Evolutionary conservation across 2,329 filamentous ascomycete species (phyloP), one percentile per base, ranked within the genome.

Genomic region (Pseudogymnoascus sp.): DNA sequence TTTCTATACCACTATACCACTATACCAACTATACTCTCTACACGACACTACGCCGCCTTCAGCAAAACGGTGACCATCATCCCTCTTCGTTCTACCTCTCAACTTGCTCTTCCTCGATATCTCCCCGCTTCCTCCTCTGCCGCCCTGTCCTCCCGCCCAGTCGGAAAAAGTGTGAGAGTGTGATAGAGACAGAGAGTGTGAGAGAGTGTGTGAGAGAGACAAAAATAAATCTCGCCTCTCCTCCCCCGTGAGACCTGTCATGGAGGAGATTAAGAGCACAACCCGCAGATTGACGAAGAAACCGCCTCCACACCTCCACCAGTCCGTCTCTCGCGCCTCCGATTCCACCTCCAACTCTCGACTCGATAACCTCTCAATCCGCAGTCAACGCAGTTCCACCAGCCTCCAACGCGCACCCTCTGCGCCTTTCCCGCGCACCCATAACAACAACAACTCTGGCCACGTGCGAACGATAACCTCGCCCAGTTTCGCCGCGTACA

Each of bases 201-300:
- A 16, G 46, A 10, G 25, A 53, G 23, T 34, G 50, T 34, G 21
- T 18, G 50, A 34, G 50, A 56, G 50, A 56, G 28, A 56, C n/a
- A 34, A 21, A 34, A 34, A 14, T 50, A 36, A 56, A 7, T 34
- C 50, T 56, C 50, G 50, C 50, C 50, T 34, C 50, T 56, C 23
- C 28, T 56, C 50, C 50, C 50, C 42, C 40, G 44, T 64, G 65
- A 61, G 37, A 60, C 28, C 50, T 34, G 69, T 46, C 61, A 71
- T 72, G 70, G 70, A 73, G 62, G 69, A 71, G 62, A 66, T 69
- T 62, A 71, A 70, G 64, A 64, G 66, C 61, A 64, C 67, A 12
- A 66, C 82, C 68, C 84, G 85, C 76, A 83, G 84, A 76, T 82
- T 88, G 68, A 82, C 83, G 72, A 88, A 88, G 78, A 85, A 84